Evolutionary conservation across 2,329 filamentous ascomycete species (phyloP).

Genomic region (Teratosphaeria gauchensis): DNA sequence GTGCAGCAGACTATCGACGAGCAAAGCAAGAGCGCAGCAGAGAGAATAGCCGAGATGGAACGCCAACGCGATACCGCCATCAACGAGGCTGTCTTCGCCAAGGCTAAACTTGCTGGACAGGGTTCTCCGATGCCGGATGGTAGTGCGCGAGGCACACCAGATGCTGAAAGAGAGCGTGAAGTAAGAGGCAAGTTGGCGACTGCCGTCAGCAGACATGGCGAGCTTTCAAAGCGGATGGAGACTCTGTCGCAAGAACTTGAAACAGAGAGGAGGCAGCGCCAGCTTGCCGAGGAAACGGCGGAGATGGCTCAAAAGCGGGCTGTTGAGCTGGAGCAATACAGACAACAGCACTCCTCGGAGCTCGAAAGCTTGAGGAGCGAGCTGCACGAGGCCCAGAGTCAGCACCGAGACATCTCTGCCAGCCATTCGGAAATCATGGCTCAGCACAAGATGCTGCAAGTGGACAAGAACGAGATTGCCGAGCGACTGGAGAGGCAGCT

Average conservation of each 20-base stretch:
- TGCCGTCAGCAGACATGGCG: conserved; percentile 66
- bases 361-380: conserved; percentile 78
- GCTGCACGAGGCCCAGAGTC: conserved; percentile 67
- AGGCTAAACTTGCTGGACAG: conserved; percentile 80
- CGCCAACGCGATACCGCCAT: conserved; percentile 92
- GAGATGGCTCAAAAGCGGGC: conserved; percentile 75
- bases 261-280: conserved; percentile 69
- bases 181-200: conserved; percentile 75
- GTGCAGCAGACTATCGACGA: conserved; percentile 85
- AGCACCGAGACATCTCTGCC: conserved; percentile 73
- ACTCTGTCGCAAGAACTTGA: conserved; percentile 60
- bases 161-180: conserved; percentile 61
- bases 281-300: conserved; percentile 79
- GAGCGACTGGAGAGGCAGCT: conserved; percentile 58
- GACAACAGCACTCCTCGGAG: conserved; percentile 74
- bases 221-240: conserved; percentile 70
- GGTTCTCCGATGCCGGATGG: conserved; percentile 47
- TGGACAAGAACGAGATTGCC: conserved; percentile 76
- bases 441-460: conserved; percentile 60
- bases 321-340: conserved; percentile 71
- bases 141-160: conserved; percentile 36
- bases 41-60: conserved; percentile 85
- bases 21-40: conserved; percentile 75
- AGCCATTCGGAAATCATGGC: conserved; percentile 66
- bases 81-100: conserved; percentile 87